Evolutionary conservation across 148 eudicot species (phyloP).

Genomic region (Polygonum maritimum): DNA sequence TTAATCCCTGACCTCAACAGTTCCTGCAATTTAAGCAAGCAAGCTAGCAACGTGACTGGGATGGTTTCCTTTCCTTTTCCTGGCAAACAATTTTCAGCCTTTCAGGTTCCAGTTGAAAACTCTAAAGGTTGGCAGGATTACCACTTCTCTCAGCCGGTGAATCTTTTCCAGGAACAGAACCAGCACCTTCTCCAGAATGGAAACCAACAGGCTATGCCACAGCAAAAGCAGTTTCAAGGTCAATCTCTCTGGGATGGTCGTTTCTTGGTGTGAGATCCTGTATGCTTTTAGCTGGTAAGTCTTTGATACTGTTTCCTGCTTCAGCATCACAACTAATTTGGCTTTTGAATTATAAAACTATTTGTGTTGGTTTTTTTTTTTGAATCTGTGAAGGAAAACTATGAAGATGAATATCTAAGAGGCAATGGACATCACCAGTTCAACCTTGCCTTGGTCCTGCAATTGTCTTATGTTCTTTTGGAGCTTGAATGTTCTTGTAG

Average conservation of each 20-base stretch:
- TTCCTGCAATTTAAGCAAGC: slow-evolving; percentile 30
- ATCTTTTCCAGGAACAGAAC: slow-evolving; percentile 41
- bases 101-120: slow-evolving; percentile 36
- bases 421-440: slow-evolving; percentile 41
- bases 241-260: slow-evolving; percentile 69
- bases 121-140: slow-evolving; percentile 43
- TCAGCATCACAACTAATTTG: not conserved
- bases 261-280: slow-evolving; percentile 70
- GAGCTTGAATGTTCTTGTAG: slow-evolving; percentile 63
- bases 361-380: not conserved
- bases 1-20: slow-evolving; percentile 31
- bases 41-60: slow-evolving; percentile 32
- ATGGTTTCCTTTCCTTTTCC: slow-evolving; percentile 76
- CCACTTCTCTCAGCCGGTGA: slow-evolving; percentile 36
- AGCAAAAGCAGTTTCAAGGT: slow-evolving; percentile 67
- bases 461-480: slow-evolving; percentile 54
- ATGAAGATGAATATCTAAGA: slow-evolving; percentile 34
- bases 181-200: slow-evolving; percentile 31
- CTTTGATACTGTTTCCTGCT: slow-evolving; percentile 3
- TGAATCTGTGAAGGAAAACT: slow-evolving; percentile 20
- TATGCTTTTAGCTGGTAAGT: slow-evolving; percentile 26
- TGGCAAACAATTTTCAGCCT: slow-evolving; percentile 64
- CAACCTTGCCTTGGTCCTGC: slow-evolving; percentile 52
- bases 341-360: not conserved
- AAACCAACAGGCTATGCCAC: slow-evolving; percentile 39